phyloP scores from a whole-genome alignment of 169 alveolate genomes.

The Plasmodium gonderi region DNA sequence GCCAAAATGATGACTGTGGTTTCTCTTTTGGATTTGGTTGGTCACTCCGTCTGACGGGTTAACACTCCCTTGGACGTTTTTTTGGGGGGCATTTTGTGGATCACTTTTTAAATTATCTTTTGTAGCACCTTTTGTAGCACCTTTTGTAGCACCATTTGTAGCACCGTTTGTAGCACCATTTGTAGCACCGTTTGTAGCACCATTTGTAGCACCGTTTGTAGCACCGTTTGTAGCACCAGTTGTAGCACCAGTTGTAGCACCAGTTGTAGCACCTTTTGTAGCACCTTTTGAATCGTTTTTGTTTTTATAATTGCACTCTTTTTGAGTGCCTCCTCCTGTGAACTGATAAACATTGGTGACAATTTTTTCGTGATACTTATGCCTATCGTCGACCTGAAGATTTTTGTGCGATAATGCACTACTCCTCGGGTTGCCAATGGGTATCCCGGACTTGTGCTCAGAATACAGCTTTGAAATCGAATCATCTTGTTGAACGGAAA shows the following conservation, averaged over 20 bases:
- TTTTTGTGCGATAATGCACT: not conserved
- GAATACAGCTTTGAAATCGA: not conserved
- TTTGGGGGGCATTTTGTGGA: not conserved
- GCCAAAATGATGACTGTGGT: not conserved
- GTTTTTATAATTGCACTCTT: constrained; percentile 1
- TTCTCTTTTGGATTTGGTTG: not conserved
- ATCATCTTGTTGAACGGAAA: not conserved
- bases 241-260: not conserved
- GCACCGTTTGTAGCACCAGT: not conserved
- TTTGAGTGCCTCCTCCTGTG: constrained; percentile 21
- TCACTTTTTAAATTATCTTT: not conserved
- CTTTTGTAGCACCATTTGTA: not conserved
- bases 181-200: not conserved
- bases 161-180: not conserved
- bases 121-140: not conserved
- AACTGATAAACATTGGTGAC: constrained; percentile 48
- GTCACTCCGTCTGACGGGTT: not conserved
- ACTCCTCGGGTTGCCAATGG: not conserved
- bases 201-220: not conserved
- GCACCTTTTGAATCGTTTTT: not conserved
- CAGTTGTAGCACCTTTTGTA: not conserved
- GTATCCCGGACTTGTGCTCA: not conserved
- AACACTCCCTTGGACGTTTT: not conserved
- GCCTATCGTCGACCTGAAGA: constrained; percentile 8
- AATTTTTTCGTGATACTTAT: constrained; percentile 34